These are phyloP conservation scores for Pochonia chlamydosporia DNA, from an alignment of 2,329 filamentous ascomycete species.

Conservation along the genomic window DNA sequence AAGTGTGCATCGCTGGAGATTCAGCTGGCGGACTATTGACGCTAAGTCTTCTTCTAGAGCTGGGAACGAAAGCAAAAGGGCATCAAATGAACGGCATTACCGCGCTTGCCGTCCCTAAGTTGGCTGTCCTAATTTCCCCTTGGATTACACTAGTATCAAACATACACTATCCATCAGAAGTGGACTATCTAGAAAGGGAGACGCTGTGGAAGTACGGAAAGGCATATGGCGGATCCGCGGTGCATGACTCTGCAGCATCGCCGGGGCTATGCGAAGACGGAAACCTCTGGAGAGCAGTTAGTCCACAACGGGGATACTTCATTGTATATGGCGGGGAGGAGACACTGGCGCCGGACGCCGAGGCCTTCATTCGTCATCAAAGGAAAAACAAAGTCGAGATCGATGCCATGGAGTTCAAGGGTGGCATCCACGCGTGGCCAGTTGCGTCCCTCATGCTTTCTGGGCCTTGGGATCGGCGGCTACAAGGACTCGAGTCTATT, in stretches of 20 bases:
- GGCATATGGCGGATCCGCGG: constrained; percentile 52
- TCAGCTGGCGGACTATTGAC: constrained; percentile 73
- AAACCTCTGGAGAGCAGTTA: constrained; percentile 60
- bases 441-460: constrained; percentile 60
- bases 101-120: constrained; percentile 27
- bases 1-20: constrained; percentile 69
- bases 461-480: constrained; percentile 39
- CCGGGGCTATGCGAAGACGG: constrained; percentile 65
- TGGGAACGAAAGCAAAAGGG: constrained; percentile 34
- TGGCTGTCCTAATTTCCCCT: constrained; percentile 72
- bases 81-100: constrained; percentile 7
- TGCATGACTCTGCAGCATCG: constrained; percentile 40
- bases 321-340: constrained; percentile 73
- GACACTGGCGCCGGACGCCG: constrained; percentile 67
- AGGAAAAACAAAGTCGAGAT: constrained; percentile 47
- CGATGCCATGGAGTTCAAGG: constrained; percentile 53
- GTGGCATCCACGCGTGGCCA: constrained; percentile 77
- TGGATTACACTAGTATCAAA: constrained; percentile 70
- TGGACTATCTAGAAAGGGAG: constrained; percentile 67
- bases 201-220: constrained; percentile 64
- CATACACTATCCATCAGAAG: constrained; percentile 61
- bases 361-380: constrained; percentile 51
- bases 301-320: constrained; percentile 60
- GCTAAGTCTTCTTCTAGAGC: constrained; percentile 64
- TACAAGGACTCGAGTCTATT: constrained; percentile 44